Evolutionary conservation across 345 rosid genomes (phyloP), one percentile per base, ranked within the genome.

Genomic region (Salix caprea): DNA sequence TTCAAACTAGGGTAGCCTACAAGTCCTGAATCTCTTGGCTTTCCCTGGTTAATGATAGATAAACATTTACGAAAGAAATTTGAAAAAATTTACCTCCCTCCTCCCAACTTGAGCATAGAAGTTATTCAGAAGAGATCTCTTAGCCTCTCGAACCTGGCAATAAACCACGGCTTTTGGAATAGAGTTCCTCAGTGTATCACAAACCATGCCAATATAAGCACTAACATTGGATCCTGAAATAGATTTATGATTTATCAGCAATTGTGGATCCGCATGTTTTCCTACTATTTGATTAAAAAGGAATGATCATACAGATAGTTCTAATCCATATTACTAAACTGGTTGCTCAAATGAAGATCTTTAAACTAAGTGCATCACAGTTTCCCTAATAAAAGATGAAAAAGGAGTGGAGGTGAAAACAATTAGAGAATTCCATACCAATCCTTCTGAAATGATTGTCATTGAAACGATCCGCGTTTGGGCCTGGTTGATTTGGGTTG

Each of bases 131-230:
- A 96, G 88, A 74, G 92, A 88, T 87, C 95, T 90, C 90, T 92
- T 96, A 65, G 99, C 98, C 79, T 91, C 88, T 75, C 96, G 86
- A 36, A 96, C 98, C 88, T 96, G 99, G 79, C 98, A 96, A 84
- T 91, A 88, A 42, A 96, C 99, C 69, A 92, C 97, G 24, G 98
- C 99, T 83, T 96, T 96, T 24, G 99, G 99, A 74, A 96, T 89
- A 30, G 99, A 89, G 83, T 90, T 91, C 85, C 82, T 88, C 82
- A 94, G 74, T 61, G 99, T 96, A 75, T 96, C 98, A 36, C 94
- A 91, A 36, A 96, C 98, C 99, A 96, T 96, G 77, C 83, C 85
- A 74, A 96, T 92, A 80, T 96, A 96, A 60, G 88, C 93, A 80
- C 76, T 96, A 71, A 96, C 99, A 78, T 96, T 96, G 71, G 98